These are phyloP conservation scores for Trichoderma asperellum DNA, from an alignment of 2,329 filamentous ascomycete species.

Conservation along the genomic window DNA sequence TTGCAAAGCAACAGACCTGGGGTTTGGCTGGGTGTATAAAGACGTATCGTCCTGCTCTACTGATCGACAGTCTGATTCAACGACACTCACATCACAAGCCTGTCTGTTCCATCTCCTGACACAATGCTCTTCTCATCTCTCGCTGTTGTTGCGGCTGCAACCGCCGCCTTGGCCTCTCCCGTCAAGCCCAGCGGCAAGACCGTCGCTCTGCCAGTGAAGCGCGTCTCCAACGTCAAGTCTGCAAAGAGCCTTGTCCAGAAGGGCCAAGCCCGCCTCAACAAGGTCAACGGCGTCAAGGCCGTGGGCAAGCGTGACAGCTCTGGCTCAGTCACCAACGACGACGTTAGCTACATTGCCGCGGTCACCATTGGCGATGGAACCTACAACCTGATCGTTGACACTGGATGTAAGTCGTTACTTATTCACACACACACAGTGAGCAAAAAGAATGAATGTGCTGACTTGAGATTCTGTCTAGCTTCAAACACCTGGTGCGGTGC, in stretches of 20 bases:
- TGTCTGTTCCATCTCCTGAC: neutral
- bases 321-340: neutral
- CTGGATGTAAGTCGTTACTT: neutral
- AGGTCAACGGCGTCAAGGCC: constrained; percentile 1
- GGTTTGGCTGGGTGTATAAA: neutral
- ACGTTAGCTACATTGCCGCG: neutral
- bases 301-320: neutral
- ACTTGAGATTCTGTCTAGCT: neutral
- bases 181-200: constrained; percentile 8
- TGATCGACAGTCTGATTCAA: neutral
- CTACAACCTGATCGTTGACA: neutral
- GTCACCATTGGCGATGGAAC: neutral
- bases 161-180: neutral
- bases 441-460: neutral
- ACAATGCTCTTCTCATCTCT: neutral
- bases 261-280: neutral
- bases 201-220: neutral
- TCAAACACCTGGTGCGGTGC: neutral
- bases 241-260: constrained; percentile 1
- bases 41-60: neutral
- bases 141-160: neutral
- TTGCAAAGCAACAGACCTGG: neutral
- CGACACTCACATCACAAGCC: neutral
- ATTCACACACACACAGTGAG: too few relatives aligned
- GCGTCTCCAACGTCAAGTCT: neutral